These are phyloP conservation scores for Russula ochroleuca DNA, from an alignment of 768 basidiomycete genomes.

Conservation along the genomic window DNA sequence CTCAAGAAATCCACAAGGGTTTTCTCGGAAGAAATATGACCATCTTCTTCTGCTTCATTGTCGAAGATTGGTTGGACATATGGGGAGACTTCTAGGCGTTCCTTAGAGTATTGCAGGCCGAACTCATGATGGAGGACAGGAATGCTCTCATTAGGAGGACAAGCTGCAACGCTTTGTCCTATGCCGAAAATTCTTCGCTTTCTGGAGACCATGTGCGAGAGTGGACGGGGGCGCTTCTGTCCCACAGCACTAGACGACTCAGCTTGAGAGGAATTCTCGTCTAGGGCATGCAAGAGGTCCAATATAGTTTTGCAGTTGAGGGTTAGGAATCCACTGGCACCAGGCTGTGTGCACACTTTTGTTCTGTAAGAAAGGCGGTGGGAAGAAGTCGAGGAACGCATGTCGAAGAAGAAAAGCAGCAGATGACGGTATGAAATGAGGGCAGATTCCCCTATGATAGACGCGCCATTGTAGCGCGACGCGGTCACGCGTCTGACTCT, in stretches of 20 bases:
- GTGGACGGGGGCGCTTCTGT: constrained; percentile 17
- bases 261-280: background rate
- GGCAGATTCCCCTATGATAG: background rate
- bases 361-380: constrained; percentile 20
- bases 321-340: constrained; percentile 7
- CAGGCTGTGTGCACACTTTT: background rate
- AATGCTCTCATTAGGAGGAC: constrained; percentile 9
- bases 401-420: background rate
- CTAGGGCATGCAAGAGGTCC: constrained; percentile 9
- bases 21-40: constrained; percentile 12
- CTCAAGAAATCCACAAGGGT: constrained; percentile 19
- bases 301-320: constrained; percentile 17
- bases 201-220: background rate
- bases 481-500: constrained; percentile 16
- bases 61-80: constrained; percentile 14
- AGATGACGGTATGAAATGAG: background rate
- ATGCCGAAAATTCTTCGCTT: constrained; percentile 13
- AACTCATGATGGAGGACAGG: constrained; percentile 24
- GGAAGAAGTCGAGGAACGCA: constrained; percentile 21
- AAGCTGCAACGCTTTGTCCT: background rate
- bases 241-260: constrained; percentile 4
- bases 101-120: constrained; percentile 16
- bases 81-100: background rate
- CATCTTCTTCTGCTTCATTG: constrained; percentile 17
- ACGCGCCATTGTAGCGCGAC: background rate